Evolutionary conservation across 1,284 basidiomycete genomes (phyloP).

Genomic region (Tilletia caries): DNA sequence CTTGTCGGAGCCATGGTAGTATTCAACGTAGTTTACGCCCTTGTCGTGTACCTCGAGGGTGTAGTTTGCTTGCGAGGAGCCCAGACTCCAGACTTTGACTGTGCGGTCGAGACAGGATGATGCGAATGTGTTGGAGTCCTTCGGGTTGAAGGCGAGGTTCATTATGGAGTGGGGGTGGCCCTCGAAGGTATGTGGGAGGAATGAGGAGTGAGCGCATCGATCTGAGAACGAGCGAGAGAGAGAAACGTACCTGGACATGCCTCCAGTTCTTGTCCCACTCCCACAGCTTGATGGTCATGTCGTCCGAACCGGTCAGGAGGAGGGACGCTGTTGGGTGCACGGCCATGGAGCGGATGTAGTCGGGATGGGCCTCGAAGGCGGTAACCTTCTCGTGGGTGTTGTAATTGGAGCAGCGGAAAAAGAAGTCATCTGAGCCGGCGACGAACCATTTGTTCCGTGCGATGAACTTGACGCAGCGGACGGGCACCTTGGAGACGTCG

Average conservation of each 20-base stretch:
- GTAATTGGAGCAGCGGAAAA: conserved; percentile 96
- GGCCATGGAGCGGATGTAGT: conserved; percentile 90
- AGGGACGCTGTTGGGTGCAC: conserved; percentile 90
- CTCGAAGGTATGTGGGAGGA: conserved; percentile 72
- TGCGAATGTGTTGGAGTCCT: conserved; percentile 66
- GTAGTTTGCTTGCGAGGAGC: conserved; percentile 68
- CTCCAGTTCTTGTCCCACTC: conserved; percentile 99
- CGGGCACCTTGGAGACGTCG: conserved; percentile 94
- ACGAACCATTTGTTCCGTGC: conserved; percentile 98
- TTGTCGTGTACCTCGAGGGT: conserved; percentile 98
- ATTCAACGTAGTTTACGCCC: conserved; percentile 98
- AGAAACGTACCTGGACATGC: conserved; percentile 73
- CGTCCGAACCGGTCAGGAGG: conserved; percentile 92
- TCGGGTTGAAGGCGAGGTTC: conserved; percentile 96
- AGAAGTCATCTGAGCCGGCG: conserved; percentile 95
- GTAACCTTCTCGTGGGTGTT: conserved; percentile 97
- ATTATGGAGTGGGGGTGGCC: conserved; percentile 99
- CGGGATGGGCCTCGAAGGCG: conserved; percentile 94
- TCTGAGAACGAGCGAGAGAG: background rate
- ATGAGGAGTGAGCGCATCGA: background rate
- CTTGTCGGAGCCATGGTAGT: conserved; percentile 95
- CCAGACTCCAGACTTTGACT: conserved; percentile 53
- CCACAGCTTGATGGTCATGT: conserved; percentile 99
- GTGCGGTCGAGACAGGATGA: conserved; percentile 52
- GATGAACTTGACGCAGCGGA: conserved; percentile 93